Percentiles rank a stretch among this genome's conserved stretches.
Evolutionary conservation across 345 rosid species (phyloP).

Genomic region (Hypericum androsaemum): DNA sequence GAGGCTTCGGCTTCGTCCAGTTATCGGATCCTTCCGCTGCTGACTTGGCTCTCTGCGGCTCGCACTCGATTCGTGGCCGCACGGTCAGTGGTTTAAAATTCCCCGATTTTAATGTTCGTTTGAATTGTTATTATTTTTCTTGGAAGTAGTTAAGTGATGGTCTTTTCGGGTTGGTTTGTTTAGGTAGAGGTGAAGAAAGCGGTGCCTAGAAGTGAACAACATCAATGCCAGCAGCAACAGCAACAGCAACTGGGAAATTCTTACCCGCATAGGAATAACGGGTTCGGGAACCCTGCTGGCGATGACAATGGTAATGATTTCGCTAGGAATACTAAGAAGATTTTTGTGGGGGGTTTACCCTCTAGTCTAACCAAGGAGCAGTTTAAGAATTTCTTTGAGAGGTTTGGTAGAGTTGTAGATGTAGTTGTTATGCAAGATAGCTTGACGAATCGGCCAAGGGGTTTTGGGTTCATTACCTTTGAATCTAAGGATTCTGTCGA

Average conservation of each 20-base stretch:
- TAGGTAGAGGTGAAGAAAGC: conserved; percentile 61
- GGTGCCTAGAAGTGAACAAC: conserved; percentile 32
- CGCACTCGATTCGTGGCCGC: conserved; percentile 61
- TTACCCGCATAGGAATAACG: conserved; percentile 15
- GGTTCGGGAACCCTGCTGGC: conserved; percentile 9
- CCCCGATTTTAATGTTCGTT: background rate
- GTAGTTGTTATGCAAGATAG: conserved; percentile 81
- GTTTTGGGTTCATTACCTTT: conserved; percentile 78
- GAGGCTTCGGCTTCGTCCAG: conserved; percentile 69
- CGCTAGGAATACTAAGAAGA: conserved; percentile 40
- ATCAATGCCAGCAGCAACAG: conserved; percentile 20
- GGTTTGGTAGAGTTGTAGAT: conserved; percentile 61
- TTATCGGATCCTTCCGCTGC: conserved; percentile 43
- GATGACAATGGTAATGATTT: conserved; percentile 11
- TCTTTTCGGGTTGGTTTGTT: background rate
- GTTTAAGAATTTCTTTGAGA: conserved; percentile 65
- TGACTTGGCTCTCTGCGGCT: conserved; percentile 41
- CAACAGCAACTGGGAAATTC: conserved; percentile 10
- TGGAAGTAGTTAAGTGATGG: too few species aligned
- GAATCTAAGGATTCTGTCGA: conserved; percentile 63
- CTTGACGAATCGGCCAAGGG: conserved; percentile 61
- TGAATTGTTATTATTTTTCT: too few species aligned
- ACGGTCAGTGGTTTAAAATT: conserved; percentile 36
- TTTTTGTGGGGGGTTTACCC: conserved; percentile 81
- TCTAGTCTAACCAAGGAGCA: conserved; percentile 50